Base-by-base conservation (phyloP, 2,329 filamentous ascomycete species). In the Calonectria multiphialidica region DNA sequence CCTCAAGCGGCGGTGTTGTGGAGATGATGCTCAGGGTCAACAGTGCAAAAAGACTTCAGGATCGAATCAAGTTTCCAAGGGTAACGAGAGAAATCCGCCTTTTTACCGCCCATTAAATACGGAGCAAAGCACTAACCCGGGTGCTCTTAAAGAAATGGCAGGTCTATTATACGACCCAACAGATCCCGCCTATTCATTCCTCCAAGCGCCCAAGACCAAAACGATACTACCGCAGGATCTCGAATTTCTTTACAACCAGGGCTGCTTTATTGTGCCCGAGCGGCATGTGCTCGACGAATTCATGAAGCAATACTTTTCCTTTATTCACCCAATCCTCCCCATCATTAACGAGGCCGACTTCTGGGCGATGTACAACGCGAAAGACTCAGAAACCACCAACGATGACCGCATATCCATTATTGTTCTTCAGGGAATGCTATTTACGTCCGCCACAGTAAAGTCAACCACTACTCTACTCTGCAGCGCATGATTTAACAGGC, bases 261-360 rank as follows among this genome's bases (percentile, higher is more conserved):
- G 79, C 0, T 81, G 79, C 35, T 81, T 81, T 28, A 57, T 79
- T 0, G 77, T 81, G 0, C 79, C 79, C 0, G 74, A 77, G 25
- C 61, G 78, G 18, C 68, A 61, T 0, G 75, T 74, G 9, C 73
- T 81, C 10, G 76, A 80, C 40, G 78, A 81, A 42, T 80, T 81
- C n/a, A 44, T 81, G n/a, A 40, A 74, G 7, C 75, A 79, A 23
- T 81, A 81, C 65, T 81, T 81, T 16, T 47, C 75, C 0, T 78
- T 81, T n/a, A 77, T 81, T 0, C 80, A 81, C 47, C 79, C 80
- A 2, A 76, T 81, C 65, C 76, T 81, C 15, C 80, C 80, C 1
- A 59, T 81, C 0, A 10, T 81, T 3, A 77, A 79, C 8, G 77
- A 79, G 13, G 78, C 74, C 53, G 77, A 79, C 8, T 76, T 77